Evolutionary conservation across 129 eudicot genomes (phyloP).

Genomic region (Tagetes patula): DNA sequence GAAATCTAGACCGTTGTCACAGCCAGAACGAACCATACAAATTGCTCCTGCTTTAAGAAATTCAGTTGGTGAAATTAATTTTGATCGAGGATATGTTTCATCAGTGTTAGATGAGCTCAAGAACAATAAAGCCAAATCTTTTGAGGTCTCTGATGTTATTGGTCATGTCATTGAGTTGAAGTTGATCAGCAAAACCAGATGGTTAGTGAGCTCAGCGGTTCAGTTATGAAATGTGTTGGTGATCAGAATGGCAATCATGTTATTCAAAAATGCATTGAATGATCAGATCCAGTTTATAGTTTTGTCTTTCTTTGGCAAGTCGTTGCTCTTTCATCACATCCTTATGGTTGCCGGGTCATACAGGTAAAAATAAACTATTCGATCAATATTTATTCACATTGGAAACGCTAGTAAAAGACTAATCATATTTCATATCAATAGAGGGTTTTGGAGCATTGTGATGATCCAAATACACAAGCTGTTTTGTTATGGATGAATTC

Average conservation of each 20-base stretch:
- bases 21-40: conserved; percentile 43
- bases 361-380: conserved; percentile 43
- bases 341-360: conserved; percentile 81
- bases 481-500: conserved; percentile 84
- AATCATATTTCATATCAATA: conserved; percentile 25
- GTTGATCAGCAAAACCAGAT: conserved; percentile 47
- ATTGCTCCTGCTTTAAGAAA: conserved; percentile 36
- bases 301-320: conserved; percentile 73
- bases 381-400: conserved; percentile 13
- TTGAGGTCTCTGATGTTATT: conserved; percentile 66
- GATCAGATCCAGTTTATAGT: conserved; percentile 59
- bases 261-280: conserved; percentile 79
- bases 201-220: conserved; percentile 73
- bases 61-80: conserved; percentile 40
- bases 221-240: conserved; percentile 79
- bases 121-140: conserved; percentile 57
- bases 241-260: conserved; percentile 97
- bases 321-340: conserved; percentile 68
- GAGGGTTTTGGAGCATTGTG: conserved; percentile 94
- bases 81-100: conserved; percentile 46
- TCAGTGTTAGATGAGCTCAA: conserved; percentile 60
- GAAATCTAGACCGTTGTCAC: conserved; percentile 38
- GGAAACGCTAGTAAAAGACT: not conserved
- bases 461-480: conserved; percentile 65
- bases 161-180: conserved; percentile 65